These are phyloP conservation scores for Torulaspora delbrueckii DNA, from an alignment of 805 yeast species.

Conservation along the genomic window DNA sequence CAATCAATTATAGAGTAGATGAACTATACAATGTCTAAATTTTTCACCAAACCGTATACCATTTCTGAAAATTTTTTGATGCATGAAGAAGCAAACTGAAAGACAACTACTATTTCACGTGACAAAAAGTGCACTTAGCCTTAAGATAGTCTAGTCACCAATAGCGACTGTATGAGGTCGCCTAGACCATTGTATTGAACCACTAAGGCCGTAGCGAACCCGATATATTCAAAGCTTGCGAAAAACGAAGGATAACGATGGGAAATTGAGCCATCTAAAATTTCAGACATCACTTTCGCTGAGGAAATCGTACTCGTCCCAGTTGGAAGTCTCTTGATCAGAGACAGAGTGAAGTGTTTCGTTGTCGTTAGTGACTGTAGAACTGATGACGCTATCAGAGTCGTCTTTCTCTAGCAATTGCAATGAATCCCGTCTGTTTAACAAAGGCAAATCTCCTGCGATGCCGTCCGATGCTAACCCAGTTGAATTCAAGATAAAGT, in stretches of 20 bases:
- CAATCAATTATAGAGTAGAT: background rate
- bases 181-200: background rate
- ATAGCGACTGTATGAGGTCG: background rate
- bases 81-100: background rate
- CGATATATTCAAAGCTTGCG: background rate
- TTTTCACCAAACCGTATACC: background rate
- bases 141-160: background rate
- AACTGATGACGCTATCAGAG: conserved; percentile 18
- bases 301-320: conserved; percentile 28
- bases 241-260: background rate
- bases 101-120: background rate
- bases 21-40: background rate
- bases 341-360: conserved; percentile 8
- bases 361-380: conserved; percentile 21
- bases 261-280: background rate
- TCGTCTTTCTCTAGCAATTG: conserved; percentile 11
- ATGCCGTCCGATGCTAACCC: background rate
- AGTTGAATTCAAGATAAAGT: background rate
- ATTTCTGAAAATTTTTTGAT: conserved; percentile 2
- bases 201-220: background rate
- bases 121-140: background rate
- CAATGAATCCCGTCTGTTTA: background rate
- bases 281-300: conserved; percentile 24
- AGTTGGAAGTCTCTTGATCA: conserved; percentile 12
- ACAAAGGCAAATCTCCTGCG: background rate